phyloP scores from a whole-genome alignment of 768 basidiomycete species.

The Lactarius akahatsu region DNA sequence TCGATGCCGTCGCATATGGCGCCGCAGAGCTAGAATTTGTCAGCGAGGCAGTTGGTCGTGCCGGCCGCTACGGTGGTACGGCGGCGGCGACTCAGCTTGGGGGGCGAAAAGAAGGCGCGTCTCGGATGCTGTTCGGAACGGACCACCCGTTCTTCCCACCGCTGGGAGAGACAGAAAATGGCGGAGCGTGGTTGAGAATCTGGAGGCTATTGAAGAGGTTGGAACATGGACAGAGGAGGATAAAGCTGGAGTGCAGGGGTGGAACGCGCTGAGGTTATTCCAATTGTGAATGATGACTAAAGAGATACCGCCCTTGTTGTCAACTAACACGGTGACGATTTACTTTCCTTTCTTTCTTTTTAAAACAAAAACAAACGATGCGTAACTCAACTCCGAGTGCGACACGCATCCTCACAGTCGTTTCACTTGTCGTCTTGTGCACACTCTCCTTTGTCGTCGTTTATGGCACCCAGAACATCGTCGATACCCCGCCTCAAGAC shows the following conservation, averaged over 20 bases:
- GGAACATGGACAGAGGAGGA: slow-evolving; percentile 59
- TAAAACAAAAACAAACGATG: slow-evolving; percentile 18
- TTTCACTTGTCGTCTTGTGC: slow-evolving; percentile 22
- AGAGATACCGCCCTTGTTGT: too few species aligned
- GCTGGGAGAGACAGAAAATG: slow-evolving; percentile 66
- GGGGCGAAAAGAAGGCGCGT: slow-evolving; percentile 50
- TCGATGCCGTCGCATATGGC: slow-evolving; percentile 89
- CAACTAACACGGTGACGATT: background rate
- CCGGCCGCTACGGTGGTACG: slow-evolving; percentile 43
- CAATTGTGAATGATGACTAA: slow-evolving; percentile 33
- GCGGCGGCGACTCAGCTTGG: slow-evolving; percentile 30
- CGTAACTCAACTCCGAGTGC: background rate
- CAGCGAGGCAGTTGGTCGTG: slow-evolving; percentile 64
- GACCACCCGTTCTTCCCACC: slow-evolving; percentile 94
- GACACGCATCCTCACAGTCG: slow-evolving; percentile 24
- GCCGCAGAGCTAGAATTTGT: slow-evolving; percentile 81
- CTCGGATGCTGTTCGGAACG: slow-evolving; percentile 75
- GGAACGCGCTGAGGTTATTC: slow-evolving; percentile 74
- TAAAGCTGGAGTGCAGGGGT: slow-evolving; percentile 64
- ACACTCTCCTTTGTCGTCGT: slow-evolving; percentile 15
- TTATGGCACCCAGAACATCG: slow-evolving; percentile 6
- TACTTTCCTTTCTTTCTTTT: too few species aligned
- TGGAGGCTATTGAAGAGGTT: slow-evolving; percentile 72
- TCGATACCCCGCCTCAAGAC: slow-evolving; percentile 12
- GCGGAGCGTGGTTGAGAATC: slow-evolving; percentile 82